Evolutionary conservation across 2,329 filamentous ascomycete species (phyloP).

Genomic region (Fusarium mexicanum): DNA sequence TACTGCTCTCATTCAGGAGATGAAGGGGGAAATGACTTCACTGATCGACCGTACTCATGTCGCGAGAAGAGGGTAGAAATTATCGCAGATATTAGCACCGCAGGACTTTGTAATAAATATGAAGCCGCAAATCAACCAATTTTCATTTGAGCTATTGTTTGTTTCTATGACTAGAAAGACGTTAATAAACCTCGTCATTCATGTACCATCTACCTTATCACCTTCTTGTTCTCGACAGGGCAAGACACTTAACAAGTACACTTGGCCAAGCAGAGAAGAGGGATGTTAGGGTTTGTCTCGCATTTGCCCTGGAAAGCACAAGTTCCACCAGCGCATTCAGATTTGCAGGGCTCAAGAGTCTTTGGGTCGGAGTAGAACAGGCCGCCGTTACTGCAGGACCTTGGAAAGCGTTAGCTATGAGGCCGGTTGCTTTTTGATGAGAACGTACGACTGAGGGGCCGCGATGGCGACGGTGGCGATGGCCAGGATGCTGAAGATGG

Average conservation of each 20-base stretch:
- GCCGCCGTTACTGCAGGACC: not conserved
- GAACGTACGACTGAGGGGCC: constrained; percentile 6
- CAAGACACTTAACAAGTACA: not conserved
- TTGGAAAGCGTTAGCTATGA: too few species aligned
- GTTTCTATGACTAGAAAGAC: too few species aligned
- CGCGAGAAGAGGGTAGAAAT: accelerated
- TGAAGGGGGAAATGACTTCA: accelerated
- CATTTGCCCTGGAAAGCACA: not conserved
- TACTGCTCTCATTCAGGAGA: not conserved
- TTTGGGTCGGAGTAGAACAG: constrained; percentile 14
- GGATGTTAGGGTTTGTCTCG: not conserved
- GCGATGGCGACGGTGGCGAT: not conserved
- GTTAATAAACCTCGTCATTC: not conserved
- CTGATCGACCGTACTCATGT: accelerated
- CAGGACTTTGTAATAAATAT: not conserved
- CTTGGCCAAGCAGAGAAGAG: not conserved
- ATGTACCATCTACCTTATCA: not conserved
- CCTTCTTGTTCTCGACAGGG: not conserved
- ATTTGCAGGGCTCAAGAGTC: constrained; percentile 23
- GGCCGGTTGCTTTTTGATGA: too few species aligned
- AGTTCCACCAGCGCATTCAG: not conserved
- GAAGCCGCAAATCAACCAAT: too few species aligned
- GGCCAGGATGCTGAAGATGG: constrained; percentile 2
- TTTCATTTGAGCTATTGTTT: too few species aligned
- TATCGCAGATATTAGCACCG: accelerated